phyloP scores from a whole-genome alignment of 2,329 filamentous ascomycete species.

The Fonsecaea erecta region DNA sequence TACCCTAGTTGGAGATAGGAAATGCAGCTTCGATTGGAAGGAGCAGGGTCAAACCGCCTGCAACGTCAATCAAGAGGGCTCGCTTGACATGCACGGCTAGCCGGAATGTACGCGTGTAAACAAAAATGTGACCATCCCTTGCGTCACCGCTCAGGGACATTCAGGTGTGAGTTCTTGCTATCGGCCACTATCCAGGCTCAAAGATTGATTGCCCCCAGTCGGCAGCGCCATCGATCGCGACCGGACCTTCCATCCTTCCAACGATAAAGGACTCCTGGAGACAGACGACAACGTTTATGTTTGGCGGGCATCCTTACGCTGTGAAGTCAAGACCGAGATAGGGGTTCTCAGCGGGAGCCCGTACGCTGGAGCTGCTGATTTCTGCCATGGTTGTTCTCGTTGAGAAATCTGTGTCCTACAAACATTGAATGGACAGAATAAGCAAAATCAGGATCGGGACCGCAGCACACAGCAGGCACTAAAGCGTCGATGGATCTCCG shows the following conservation, averaged over 20 bases:
- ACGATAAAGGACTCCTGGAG: neutral
- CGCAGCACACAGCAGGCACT: neutral
- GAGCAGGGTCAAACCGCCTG: neutral
- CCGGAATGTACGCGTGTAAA: slow-evolving; percentile 11
- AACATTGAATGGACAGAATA: neutral
- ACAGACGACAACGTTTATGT: neutral
- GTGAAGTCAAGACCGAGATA: neutral
- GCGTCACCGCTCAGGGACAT: slow-evolving; percentile 7
- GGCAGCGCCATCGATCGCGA: neutral
- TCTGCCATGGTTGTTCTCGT: neutral
- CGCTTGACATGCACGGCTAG: slow-evolving; percentile 20
- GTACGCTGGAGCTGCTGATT: neutral
- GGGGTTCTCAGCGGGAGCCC: neutral
- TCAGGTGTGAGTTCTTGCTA: neutral
- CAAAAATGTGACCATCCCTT: slow-evolving; percentile 14
- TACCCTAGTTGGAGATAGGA: slow-evolving; percentile 9
- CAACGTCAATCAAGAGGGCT: slow-evolving; percentile 19
- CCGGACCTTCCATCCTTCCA: neutral
- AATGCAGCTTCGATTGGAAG: slow-evolving; percentile 23
- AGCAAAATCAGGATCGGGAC: neutral
- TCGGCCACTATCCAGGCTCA: neutral
- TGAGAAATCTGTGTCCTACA: slow-evolving; percentile 1
- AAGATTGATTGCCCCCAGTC: neutral
- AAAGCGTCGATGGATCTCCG: neutral
- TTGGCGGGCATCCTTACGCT: slow-evolving; percentile 1